These are phyloP conservation scores for Acanthamoeba royreba DNA, from an alignment of 208 protist species.

Conservation along the genomic window DNA sequence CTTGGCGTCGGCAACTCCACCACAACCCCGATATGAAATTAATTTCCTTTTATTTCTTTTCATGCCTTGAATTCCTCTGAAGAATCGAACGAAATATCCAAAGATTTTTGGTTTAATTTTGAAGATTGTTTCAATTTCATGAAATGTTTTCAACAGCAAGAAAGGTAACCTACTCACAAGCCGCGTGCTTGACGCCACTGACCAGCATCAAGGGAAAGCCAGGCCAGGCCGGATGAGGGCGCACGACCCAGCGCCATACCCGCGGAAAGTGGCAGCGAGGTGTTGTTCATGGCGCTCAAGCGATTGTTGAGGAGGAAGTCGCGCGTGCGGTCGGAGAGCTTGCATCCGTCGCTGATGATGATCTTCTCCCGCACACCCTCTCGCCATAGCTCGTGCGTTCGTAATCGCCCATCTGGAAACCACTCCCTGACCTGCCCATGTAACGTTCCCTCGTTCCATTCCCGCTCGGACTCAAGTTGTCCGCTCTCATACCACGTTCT, in stretches of 20 bases:
- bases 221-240: neutral
- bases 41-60: too few relatives aligned
- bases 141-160: too few relatives aligned
- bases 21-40: too few relatives aligned
- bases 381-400: slow-evolving; percentile 10
- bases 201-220: neutral
- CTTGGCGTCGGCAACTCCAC: too few relatives aligned
- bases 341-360: neutral
- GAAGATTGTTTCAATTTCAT: too few relatives aligned
- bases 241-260: neutral
- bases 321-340: neutral
- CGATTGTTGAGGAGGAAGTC: neutral
- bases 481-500: neutral
- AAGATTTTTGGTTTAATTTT: too few relatives aligned
- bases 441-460: neutral
- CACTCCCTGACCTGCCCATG: neutral
- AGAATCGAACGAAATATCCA: too few relatives aligned
- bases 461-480: neutral
- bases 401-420: neutral
- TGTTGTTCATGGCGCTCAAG: neutral
- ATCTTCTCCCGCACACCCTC: neutral
- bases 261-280: neutral
- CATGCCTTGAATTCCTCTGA: too few relatives aligned
- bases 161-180: too few relatives aligned
- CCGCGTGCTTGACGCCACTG: neutral